A percentile compares a stretch with the other conserved stretches of the same genome.
Evolutionary conservation across 2,329 filamentous ascomycete genomes (phyloP).

Genomic region (Eutypa lata): DNA sequence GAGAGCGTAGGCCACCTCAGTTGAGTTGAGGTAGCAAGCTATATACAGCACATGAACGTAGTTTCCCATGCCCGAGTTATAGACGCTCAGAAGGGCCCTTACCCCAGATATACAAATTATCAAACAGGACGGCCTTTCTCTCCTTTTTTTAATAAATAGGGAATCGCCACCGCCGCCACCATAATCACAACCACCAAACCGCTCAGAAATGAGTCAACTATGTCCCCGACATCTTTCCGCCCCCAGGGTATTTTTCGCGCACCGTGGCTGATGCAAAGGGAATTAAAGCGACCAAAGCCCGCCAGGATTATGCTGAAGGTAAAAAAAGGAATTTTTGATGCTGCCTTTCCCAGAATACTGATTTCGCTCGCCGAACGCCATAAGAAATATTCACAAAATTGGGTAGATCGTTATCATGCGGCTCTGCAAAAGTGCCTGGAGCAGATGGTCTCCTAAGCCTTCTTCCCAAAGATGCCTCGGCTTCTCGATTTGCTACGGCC

Average conservation of each 20-base stretch:
- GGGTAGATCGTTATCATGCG: slow-evolving; percentile 8
- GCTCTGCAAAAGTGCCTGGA: slow-evolving; percentile 2
- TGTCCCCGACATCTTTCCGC: neutral
- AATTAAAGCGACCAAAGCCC: neutral
- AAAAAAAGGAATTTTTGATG: slow-evolving; percentile 7
- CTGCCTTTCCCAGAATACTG: slow-evolving; percentile 4
- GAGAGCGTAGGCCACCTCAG: neutral
- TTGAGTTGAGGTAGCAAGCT: neutral
- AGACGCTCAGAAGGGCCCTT: neutral
- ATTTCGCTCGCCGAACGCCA: slow-evolving; percentile 1
- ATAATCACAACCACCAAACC: neutral
- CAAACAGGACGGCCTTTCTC: neutral
- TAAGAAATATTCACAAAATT: slow-evolving; percentile 3
- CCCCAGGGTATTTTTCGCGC: neutral
- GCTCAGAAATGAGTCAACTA: neutral
- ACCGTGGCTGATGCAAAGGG: neutral
- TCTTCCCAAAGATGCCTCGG: slow-evolving; percentile 68
- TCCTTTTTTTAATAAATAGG: too few relatives aligned
- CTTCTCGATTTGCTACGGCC: slow-evolving; percentile 72
- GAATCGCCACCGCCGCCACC: too few relatives aligned
- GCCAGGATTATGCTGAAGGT: neutral
- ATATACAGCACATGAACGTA: neutral
- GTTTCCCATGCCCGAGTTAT: neutral
- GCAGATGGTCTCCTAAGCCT: slow-evolving; percentile 27
- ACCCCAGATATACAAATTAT: neutral